Conservation (phyloP, 495 filamentous ascomycete genomes). For the Penicillium herquei region DNA sequence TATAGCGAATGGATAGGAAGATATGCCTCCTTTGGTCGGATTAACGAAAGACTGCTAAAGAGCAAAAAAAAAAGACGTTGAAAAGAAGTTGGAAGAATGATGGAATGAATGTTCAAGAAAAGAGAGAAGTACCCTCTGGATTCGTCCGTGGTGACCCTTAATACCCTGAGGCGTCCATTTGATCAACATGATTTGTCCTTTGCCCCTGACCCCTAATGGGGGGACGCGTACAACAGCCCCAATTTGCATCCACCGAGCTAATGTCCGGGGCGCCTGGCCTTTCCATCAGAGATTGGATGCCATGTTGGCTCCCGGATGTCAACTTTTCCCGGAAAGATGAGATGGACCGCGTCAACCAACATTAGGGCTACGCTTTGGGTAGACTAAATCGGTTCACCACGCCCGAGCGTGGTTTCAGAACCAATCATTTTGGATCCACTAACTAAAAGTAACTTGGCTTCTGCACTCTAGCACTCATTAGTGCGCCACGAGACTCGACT, state of each 20-base stretch:
- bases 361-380: slow-evolving; percentile 14
- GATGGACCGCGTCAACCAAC: slow-evolving; percentile 16
- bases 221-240: slow-evolving; percentile 23
- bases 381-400: slow-evolving; percentile 10
- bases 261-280: neutral
- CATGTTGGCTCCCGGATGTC: slow-evolving; percentile 13
- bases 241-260: slow-evolving; percentile 16
- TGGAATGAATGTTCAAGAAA: too few relatives aligned
- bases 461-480: slow-evolving; percentile 15
- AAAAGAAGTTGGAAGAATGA: neutral
- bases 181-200: slow-evolving; percentile 16
- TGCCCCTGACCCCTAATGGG: slow-evolving; percentile 16
- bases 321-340: slow-evolving; percentile 15
- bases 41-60: slow-evolving; percentile 3
- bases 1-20: slow-evolving; percentile 23
- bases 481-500: slow-evolving; percentile 5
- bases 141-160: slow-evolving; percentile 19
- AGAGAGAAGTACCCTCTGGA: slow-evolving; percentile 4
- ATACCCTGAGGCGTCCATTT: slow-evolving; percentile 10
- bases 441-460: slow-evolving; percentile 14
- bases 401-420: slow-evolving; percentile 4
- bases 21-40: slow-evolving; percentile 1
- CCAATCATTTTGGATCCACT: slow-evolving; percentile 8
- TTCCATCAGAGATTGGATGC: neutral
- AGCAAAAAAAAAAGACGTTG: neutral